phyloP scores from a whole-genome alignment of 2,329 filamentous ascomycete genomes.

The Colletotrichum sojae region DNA sequence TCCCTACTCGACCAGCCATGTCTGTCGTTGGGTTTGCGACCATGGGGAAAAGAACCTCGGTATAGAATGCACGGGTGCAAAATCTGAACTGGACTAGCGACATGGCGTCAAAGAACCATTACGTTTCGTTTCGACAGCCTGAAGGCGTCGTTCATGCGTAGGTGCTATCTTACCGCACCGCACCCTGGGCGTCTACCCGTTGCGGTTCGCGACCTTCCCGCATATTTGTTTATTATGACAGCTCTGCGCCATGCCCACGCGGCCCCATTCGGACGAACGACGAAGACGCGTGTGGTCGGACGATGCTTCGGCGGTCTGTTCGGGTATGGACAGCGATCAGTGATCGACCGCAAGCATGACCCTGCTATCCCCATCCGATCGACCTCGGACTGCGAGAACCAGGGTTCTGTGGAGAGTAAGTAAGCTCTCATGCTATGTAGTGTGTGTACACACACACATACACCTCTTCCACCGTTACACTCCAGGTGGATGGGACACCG shows the following conservation, averaged over 20 bases:
- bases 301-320: slow-evolving; percentile 12
- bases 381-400: slow-evolving; percentile 14
- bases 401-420: slow-evolving; percentile 37
- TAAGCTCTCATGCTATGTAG: slow-evolving; percentile 23
- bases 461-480: slow-evolving; percentile 14
- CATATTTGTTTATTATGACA: slow-evolving; percentile 10
- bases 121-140: slow-evolving; percentile 2
- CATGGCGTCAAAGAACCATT: neutral
- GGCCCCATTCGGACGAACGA: slow-evolving; percentile 12
- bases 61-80: neutral
- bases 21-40: no score
- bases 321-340: slow-evolving; percentile 25
- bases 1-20: slow-evolving; percentile 2
- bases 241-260: neutral
- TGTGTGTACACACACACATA: neutral
- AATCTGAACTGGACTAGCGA: slow-evolving; percentile 1
- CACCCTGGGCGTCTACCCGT: neutral
- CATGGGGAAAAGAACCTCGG: no score
- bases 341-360: slow-evolving; percentile 40
- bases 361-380: slow-evolving; percentile 18
- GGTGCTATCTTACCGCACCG: neutral
- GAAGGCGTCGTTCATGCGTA: neutral
- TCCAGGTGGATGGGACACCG: slow-evolving; percentile 25
- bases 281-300: slow-evolving; percentile 1
- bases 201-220: neutral